Evolutionary conservation across 352 stramenopile genomes (phyloP), one percentile per base, ranked within the genome.

Genomic region (Phytophthora podocarpi): DNA sequence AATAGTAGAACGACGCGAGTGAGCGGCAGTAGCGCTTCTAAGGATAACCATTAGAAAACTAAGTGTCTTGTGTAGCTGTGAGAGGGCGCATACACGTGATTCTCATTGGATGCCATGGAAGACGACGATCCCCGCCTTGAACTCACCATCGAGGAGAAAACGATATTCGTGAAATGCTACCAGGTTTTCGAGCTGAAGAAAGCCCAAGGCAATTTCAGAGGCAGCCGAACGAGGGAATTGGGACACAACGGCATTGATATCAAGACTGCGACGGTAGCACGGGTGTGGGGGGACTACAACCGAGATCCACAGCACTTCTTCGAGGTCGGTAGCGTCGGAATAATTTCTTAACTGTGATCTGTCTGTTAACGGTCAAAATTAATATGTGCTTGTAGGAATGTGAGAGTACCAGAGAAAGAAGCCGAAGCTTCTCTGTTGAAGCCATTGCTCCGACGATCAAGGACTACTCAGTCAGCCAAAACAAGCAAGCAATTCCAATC

Each of bases 401-500:
- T 6, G n/a, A 6, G 9, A 31, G 40, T 30, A 21, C 20, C 6
- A 37, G 18, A 27, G 26, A n/a, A 39, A 51, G 26, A 8, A 31
- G 48, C 40, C 3, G 59, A 47, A 8, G 4, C 18, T 13, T n/a
- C n/a, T n/a, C n/a, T n/a, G n/a, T n/a, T n/a, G n/a, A n/a, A n/a
- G n/a, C n/a, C n/a, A n/a, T n/a, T n/a, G n/a, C n/a, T n/a, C n/a
- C n/a, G n/a, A n/a, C n/a, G n/a, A n/a, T n/a, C n/a, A n/a, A n/a
- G n/a, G 37, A 46, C 1, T 66, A 30, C 35, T 28, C 62, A 43
- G 24, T 34, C 15, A 26, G 9, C 0, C 39, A 65, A 50, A 65
- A 56, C 31, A 48, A 51, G 24, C 11, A 47, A 15, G 63, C 48
- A 2, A 13, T 56, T 5, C 63, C 49, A 41, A 66, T 47, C 2